These are phyloP conservation scores for Suillus tomentosus DNA, from an alignment of 768 basidiomycete genomes.

Conservation along the genomic window DNA sequence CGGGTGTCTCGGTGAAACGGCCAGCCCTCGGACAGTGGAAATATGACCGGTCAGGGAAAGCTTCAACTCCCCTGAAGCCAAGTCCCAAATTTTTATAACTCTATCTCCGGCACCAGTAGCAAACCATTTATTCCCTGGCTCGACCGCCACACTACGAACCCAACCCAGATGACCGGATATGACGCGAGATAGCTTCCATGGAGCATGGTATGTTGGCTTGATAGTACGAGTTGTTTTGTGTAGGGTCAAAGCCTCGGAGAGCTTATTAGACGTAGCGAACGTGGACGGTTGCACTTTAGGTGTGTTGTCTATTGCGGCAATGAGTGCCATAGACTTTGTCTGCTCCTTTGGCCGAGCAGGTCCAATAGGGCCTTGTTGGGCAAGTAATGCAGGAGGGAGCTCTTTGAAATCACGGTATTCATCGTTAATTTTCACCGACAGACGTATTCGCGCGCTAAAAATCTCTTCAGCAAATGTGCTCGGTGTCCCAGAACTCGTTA, in stretches of 20 bases:
- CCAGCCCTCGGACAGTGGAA: constrained; percentile 92
- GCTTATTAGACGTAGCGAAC: constrained; percentile 59
- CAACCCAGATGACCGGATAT: constrained; percentile 98
- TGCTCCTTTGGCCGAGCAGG: constrained; percentile 71
- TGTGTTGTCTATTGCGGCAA: constrained; percentile 70
- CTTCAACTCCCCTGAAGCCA: constrained; percentile 96
- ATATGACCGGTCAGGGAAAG: constrained; percentile 98
- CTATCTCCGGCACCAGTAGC: constrained; percentile 97
- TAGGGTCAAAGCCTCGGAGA: constrained; percentile 88
- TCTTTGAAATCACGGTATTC: constrained; percentile 89
- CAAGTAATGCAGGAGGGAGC: constrained; percentile 76
- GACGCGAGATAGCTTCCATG: constrained; percentile 95
- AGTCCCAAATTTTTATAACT: constrained; percentile 98
- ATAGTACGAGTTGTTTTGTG: constrained; percentile 94
- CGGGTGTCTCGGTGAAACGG: constrained; percentile 90
- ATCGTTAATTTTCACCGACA: constrained; percentile 84
- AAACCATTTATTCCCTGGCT: constrained; percentile 99
- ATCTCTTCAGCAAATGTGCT: not conserved
- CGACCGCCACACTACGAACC: constrained; percentile 95
- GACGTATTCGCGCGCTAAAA: constrained; percentile 63
- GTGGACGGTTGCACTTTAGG: constrained; percentile 70
- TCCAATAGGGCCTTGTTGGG: constrained; percentile 80
- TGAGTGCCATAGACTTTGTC: not conserved
- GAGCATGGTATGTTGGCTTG: constrained; percentile 94
- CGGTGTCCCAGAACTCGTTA: not conserved